Base-by-base conservation (phyloP, 1,284 basidiomycete genomes). In the Lignosus rhinocerotis region DNA sequence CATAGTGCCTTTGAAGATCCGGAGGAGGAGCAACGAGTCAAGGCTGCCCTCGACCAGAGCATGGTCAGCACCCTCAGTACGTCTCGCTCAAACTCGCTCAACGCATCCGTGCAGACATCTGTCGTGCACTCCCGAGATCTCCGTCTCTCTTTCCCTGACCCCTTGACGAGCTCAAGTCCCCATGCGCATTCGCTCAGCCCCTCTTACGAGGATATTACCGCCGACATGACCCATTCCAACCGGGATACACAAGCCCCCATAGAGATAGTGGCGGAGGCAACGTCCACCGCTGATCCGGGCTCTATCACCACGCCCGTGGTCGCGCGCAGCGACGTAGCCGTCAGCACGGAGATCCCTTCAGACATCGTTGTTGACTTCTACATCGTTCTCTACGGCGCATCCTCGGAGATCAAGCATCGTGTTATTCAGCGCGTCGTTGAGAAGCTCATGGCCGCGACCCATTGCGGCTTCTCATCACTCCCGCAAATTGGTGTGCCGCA, bases 131-230 rank as follows among this genome's bases (percentile, higher is more conserved):
- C 85, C 46, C 86, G 84, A 70, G 88, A 90, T 73, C 80, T 91
- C 61, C 82, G 86, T 64, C 73, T 90, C 55, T 91, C 88, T 36
- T 90, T 90, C 74, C 88, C 88, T 46, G 88, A 90, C 74, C 88
- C 88, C 59, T 79, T 91, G 68, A 84, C 82, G 58, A 87, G 85
- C 71, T 85, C 84, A 56, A 87, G 84, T 70, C 85, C 84, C 55
- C 79, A 76, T 64, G 80, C 83, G 70, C 79, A 85, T 33, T 64
- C 63, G 56, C 72, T 86, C 61, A 78, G 78, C 66, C 75, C 76
- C 59, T 82, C 83, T 17, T 83, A 78, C 68, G 80, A 83, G 65
- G 73, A 78, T 46, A 73, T 82, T 56, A 67, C 69, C 55, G 64
- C 70, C 73, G 48, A 72, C 75, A 31, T 56, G 38, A 60, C 60